phyloP scores from a whole-genome alignment of 768 basidiomycete genomes.

The Udeniomyces megalosporus region DNA sequence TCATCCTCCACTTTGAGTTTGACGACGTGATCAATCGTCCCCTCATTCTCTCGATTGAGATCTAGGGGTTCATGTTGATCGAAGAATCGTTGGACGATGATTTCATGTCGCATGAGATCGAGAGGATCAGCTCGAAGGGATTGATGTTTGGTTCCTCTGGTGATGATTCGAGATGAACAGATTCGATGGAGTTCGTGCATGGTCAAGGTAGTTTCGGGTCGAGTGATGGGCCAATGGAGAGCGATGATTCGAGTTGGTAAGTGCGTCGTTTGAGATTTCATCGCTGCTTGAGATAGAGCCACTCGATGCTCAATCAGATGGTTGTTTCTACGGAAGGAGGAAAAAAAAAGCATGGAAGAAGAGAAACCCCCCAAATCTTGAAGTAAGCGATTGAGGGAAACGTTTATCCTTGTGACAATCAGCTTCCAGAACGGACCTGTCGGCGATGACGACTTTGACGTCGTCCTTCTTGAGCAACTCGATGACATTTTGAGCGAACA shows the following conservation, averaged over 20 bases:
- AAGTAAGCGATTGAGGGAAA: background rate
- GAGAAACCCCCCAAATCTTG: background rate
- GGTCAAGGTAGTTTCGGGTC: constrained; percentile 31
- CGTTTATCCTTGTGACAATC: too few relatives aligned
- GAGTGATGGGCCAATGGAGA: constrained; percentile 53
- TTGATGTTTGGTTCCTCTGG: constrained; percentile 71
- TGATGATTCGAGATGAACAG: constrained; percentile 55
- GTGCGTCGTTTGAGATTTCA: constrained; percentile 26
- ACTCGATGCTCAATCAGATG: constrained; percentile 65
- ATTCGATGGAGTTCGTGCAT: constrained; percentile 51
- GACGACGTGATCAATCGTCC: constrained; percentile 45
- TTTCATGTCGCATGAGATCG: constrained; percentile 47
- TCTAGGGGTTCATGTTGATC: constrained; percentile 27
- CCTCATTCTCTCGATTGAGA: constrained; percentile 36
- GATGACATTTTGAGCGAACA: constrained; percentile 53
- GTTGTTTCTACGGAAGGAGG: constrained; percentile 49
- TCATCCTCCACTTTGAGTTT: constrained; percentile 27
- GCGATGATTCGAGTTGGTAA: constrained; percentile 59
- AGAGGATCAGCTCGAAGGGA: constrained; percentile 45
- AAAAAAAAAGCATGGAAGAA: background rate
- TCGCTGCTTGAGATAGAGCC: constrained; percentile 24
- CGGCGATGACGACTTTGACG: constrained; percentile 60
- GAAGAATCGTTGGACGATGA: constrained; percentile 69
- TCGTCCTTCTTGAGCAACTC: constrained; percentile 45
- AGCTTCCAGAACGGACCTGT: constrained; percentile 53